phyloP scores from a whole-genome alignment of 2,329 filamentous ascomycete species.

The Fusarium caatingaense region DNA sequence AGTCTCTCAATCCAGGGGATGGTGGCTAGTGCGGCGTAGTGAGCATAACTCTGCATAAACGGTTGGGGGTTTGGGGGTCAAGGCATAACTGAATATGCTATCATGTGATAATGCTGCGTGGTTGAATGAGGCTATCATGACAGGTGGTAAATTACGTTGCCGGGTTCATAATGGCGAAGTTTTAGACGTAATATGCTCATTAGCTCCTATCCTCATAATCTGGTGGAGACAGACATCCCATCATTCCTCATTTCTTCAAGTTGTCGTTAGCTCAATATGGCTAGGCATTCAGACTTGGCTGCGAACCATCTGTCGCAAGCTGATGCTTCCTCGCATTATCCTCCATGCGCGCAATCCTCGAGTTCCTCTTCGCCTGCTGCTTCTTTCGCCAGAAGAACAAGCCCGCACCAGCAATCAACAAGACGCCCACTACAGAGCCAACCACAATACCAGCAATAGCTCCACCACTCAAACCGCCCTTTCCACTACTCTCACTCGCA shows the following conservation, averaged over 20 bases:
- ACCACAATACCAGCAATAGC: slow-evolving; percentile 81
- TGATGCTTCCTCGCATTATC: slow-evolving; percentile 35
- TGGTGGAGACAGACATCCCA: neutral
- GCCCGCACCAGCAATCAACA: slow-evolving; percentile 68
- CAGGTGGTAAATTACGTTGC: neutral
- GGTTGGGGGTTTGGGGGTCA: neutral
- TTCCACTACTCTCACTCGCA: slow-evolving; percentile 53
- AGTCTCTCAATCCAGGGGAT: neutral
- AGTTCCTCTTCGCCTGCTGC: slow-evolving; percentile 24
- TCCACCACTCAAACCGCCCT: slow-evolving; percentile 68
- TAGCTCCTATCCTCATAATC: neutral
- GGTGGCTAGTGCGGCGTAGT: neutral
- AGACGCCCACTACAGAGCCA: slow-evolving; percentile 72
- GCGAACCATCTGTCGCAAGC: slow-evolving; percentile 19
- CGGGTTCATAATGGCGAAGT: neutral
- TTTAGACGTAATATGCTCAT: neutral
- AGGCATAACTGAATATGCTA: neutral
- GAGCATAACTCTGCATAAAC: neutral
- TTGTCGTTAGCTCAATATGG: neutral
- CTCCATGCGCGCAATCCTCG: slow-evolving; percentile 33
- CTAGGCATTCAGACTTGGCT: neutral
- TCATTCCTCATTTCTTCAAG: neutral
- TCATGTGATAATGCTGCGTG: neutral
- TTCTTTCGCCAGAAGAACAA: slow-evolving; percentile 63
- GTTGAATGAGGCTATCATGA: neutral